These are phyloP conservation scores for Capsicum baccatum DNA, from an alignment of 257 asterid species.

Conservation along the genomic window DNA sequence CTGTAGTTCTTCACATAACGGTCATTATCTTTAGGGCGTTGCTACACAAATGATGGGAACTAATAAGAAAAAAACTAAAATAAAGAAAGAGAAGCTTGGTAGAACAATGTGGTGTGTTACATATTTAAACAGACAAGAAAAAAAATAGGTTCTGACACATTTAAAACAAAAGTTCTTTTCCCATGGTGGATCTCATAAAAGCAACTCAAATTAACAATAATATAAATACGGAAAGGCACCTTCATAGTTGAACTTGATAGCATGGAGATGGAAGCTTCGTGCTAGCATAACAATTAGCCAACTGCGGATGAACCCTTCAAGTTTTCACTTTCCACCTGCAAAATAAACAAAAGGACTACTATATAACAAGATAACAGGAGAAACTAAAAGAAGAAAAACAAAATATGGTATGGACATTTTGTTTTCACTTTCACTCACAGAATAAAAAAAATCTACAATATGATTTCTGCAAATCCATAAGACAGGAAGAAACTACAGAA, in stretches of 20 bases:
- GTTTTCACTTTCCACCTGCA: no score
- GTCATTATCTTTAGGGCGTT: slow-evolving; percentile 95
- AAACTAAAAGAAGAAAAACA: no score
- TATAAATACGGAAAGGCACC: slow-evolving; percentile 48
- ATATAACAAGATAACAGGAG: no score
- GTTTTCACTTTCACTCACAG: no score
- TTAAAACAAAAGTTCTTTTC: not conserved
- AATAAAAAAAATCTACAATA: no score
- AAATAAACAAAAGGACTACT: no score
- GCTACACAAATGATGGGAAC: slow-evolving; percentile 54
- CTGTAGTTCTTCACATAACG: slow-evolving; percentile 93
- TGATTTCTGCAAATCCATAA: no score
- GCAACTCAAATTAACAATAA: slow-evolving; percentile 6
- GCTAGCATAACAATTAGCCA: not conserved
- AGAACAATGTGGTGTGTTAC: not conserved
- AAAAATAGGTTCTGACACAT: not conserved
- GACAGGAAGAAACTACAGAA: no score
- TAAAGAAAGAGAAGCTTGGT: not conserved
- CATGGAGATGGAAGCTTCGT: slow-evolving; percentile 59
- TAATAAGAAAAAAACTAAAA: slow-evolving; percentile 18
- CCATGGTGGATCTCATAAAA: not conserved
- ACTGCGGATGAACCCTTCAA: no score
- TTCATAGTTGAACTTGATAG: slow-evolving; percentile 86
- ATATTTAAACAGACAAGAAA: not conserved
- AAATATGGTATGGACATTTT: no score